Conservation (phyloP, 2,329 filamentous ascomycete species). For the Rachicladosporium sp. region DNA sequence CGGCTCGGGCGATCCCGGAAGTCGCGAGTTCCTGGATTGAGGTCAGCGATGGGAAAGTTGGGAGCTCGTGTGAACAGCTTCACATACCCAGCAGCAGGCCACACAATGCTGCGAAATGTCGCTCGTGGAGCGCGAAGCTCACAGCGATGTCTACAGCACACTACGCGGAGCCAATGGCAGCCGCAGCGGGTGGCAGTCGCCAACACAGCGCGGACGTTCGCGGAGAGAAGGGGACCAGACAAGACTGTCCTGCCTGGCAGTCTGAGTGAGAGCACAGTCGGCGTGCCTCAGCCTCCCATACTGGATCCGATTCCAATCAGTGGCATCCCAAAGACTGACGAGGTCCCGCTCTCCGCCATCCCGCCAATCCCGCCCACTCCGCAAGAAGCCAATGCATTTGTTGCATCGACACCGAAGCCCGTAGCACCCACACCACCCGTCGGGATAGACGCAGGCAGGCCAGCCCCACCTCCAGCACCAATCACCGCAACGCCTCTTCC, state of each 20-base stretch:
- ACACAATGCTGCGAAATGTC: conserved; percentile 11
- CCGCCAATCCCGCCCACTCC: conserved; percentile 17
- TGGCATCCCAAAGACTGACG: conserved; percentile 5
- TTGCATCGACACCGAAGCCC: conserved; percentile 2
- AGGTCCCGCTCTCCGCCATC: conserved; percentile 8
- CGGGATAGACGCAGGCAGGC: neutral
- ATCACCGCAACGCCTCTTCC: conserved; percentile 7
- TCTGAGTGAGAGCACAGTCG: conserved; percentile 17
- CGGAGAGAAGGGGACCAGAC: conserved; percentile 18
- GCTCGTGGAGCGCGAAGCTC: conserved; percentile 10
- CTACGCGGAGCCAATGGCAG: conserved; percentile 13
- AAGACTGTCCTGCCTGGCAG: conserved; percentile 23
- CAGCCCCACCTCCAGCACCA: conserved; percentile 4
- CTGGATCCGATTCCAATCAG: neutral
- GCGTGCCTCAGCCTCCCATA: conserved; percentile 20
- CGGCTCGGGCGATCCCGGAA: too few relatives aligned
- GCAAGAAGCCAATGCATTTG: conserved; percentile 10
- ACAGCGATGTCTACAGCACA: conserved; percentile 8
- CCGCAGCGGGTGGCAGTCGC: conserved; percentile 6
- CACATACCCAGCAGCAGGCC: conserved; percentile 1
- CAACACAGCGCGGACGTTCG: conserved; percentile 17
- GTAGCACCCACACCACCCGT: too few relatives aligned
- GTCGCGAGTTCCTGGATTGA: too few relatives aligned
- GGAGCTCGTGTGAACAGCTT: too few relatives aligned
- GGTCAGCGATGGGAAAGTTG: too few relatives aligned